Base-by-base conservation (phyloP, 306 rosid genomes). In the Begonia peltatifolia region DNA sequence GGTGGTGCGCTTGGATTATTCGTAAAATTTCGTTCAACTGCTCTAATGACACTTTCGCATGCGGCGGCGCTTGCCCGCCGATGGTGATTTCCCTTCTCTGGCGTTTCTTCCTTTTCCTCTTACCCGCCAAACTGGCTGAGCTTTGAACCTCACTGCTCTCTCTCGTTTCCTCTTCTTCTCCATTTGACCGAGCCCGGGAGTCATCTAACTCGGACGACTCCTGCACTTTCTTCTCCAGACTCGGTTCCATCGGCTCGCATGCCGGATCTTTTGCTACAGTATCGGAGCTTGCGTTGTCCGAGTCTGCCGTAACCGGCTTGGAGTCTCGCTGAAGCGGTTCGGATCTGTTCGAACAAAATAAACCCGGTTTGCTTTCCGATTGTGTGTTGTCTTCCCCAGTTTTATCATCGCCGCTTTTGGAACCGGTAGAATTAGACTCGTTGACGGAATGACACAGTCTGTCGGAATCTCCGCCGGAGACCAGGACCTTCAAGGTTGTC, bases 111-210 rank as follows among this genome's bases (percentile, higher is more conserved):
- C 60, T 20, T 23, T 66, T 74, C 71, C 71, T 62, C 66, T 52
- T 79, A 41, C 77, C 51, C 23, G 93, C 71, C 54, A 86, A 67
- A 17, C 88, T 86, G 49, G 82, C 83, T n/a, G 93, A 87, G 68
- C 93, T 87, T 41, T 87, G 93, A 52, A 81, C 93, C 53, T 80
- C 95, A 47, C 95, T 69, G 52, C 93, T 86, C 60, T 71, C 93
- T 36, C 84, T 62, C 47, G 75, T 65, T 52, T 53, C 78, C 25
- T 14, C 59, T 12, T 50, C 72, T 16, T 74, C 76, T 42, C 64
- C 84, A 47, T 72, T 71, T 55, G 84, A 77, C 50, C 66, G 77
- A 52, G 78, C 76, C 79, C 64, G 77, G 61, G 84, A 81, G 71
- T 74, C 84, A 10, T 72, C 65, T 42, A 76, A 74, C 75, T 76